Evolutionary conservation across 1,284 basidiomycete species (phyloP).

Genomic region (Volvariella surrecta): DNA sequence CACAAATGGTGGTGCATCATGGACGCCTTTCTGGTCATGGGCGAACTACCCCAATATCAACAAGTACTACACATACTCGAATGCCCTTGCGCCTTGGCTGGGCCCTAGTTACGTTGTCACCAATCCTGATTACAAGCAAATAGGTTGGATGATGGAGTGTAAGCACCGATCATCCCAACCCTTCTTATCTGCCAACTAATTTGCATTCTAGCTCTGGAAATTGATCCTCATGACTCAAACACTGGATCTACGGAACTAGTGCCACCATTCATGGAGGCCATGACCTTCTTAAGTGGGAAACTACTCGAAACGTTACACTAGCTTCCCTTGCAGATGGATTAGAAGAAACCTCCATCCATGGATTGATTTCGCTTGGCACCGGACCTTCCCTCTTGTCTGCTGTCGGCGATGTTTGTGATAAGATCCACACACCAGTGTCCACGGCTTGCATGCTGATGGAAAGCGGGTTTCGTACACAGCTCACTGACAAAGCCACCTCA

Average conservation of each 20-base stretch:
- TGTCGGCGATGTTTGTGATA: constrained; percentile 48
- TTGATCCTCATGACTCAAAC: constrained; percentile 60
- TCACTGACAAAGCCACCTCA: constrained; percentile 36
- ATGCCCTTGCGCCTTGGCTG: constrained; percentile 49
- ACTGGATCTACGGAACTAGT: constrained; percentile 61
- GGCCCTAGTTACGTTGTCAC: constrained; percentile 37
- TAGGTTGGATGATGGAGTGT: constrained; percentile 48
- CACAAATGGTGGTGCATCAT: constrained; percentile 42
- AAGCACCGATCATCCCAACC: constrained; percentile 1
- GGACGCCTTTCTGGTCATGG: constrained; percentile 53
- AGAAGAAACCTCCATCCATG: constrained; percentile 51
- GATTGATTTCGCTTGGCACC: constrained; percentile 43
- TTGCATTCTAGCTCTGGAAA: constrained; percentile 30
- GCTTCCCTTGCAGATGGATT: constrained; percentile 54
- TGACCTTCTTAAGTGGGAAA: constrained; percentile 48
- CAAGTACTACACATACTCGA: constrained; percentile 46
- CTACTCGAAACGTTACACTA: constrained; percentile 46
- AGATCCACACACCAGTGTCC: constrained; percentile 1
- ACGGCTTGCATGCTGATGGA: not conserved
- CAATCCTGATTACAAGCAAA: constrained; percentile 30
- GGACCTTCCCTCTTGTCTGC: constrained; percentile 46
- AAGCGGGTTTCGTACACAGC: constrained; percentile 41
- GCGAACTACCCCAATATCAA: constrained; percentile 36
- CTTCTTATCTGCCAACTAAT: not conserved
- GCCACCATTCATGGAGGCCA: constrained; percentile 52